Conservation (phyloP, 2,329 filamentous ascomycete genomes). For the Alternaria ethzedia region DNA sequence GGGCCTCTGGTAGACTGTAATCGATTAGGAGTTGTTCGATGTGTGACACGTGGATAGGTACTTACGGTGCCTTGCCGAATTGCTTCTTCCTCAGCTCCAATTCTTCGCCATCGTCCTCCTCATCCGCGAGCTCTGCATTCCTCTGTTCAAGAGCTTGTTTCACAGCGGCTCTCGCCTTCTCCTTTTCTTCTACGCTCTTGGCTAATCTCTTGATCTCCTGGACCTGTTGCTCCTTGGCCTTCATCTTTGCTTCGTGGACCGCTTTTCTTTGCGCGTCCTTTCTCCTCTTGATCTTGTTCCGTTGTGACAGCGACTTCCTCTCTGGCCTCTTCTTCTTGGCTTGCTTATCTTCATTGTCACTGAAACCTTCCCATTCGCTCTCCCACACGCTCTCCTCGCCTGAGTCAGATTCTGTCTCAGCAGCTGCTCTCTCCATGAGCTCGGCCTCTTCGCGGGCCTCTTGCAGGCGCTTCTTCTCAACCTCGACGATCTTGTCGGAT, state of each 20-base stretch:
- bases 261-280: conserved; percentile 83
- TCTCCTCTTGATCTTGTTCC: conserved; percentile 85
- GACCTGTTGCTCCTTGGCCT: conserved; percentile 74
- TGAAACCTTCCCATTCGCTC: conserved; percentile 72
- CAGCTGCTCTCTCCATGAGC: conserved; percentile 72
- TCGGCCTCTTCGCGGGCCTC: conserved; percentile 71
- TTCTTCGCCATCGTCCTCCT: conserved; percentile 48
- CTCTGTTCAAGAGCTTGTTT: conserved; percentile 34
- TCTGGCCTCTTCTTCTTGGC: conserved; percentile 76
- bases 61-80: conserved; percentile 68
- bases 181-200: conserved; percentile 66
- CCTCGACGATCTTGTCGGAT: conserved; percentile 78
- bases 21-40: conserved; percentile 13
- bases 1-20: conserved; percentile 71
- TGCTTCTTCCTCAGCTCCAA: conserved; percentile 69
- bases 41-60: conserved; percentile 1
- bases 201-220: conserved; percentile 74
- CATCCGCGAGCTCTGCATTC: conserved; percentile 30
- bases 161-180: conserved; percentile 51
- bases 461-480: conserved; percentile 75
- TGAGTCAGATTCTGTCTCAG: conserved; percentile 74
- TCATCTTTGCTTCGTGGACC: conserved; percentile 77
- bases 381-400: conserved; percentile 95
- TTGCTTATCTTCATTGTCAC: conserved; percentile 59
- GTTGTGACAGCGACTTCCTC: conserved; percentile 83